Percentiles rank a stretch among this genome's conserved stretches.
These are phyloP conservation scores for Russula brevipes DNA, from an alignment of 768 basidiomycete genomes.

Conservation along the genomic window DNA sequence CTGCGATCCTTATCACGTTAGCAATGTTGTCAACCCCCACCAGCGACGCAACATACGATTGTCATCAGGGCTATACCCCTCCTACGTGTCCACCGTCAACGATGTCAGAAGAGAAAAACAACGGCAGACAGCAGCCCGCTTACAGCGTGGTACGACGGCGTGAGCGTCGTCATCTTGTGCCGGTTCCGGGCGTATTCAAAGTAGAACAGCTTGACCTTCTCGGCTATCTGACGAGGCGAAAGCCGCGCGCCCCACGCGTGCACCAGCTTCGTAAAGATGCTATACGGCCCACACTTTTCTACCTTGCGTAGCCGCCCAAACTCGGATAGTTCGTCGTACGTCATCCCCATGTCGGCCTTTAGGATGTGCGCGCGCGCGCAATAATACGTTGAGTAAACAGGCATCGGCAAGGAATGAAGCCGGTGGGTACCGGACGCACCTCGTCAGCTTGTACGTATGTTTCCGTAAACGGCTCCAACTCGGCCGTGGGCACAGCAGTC, in stretches of 20 bases:
- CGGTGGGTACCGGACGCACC: conserved; percentile 38
- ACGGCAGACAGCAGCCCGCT: conserved; percentile 30
- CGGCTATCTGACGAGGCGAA: conserved; percentile 84
- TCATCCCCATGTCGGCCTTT: conserved; percentile 99
- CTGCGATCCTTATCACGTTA: conserved; percentile 36
- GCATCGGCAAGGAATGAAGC: not conserved
- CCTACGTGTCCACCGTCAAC: conserved; percentile 41
- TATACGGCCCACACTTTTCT: conserved; percentile 96
- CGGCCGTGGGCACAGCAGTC: conserved; percentile 88
- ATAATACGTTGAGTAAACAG: not conserved
- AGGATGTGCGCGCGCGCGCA: not conserved
- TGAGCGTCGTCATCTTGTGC: conserved; percentile 98
- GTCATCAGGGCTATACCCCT: conserved; percentile 94
- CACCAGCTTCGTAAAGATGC: conserved; percentile 92
- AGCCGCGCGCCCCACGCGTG: conserved; percentile 88
- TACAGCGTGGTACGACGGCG: conserved; percentile 90
- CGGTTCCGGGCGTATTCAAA: conserved; percentile 94
- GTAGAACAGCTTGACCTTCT: conserved; percentile 96
- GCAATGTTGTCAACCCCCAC: not conserved
- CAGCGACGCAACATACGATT: conserved; percentile 58
- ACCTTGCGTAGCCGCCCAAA: conserved; percentile 92
- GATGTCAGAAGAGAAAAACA: not conserved
- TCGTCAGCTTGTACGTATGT: conserved; percentile 95
- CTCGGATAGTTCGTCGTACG: conserved; percentile 91
- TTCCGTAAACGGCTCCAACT: conserved; percentile 92